phyloP scores from a whole-genome alignment of 139 green algal genomes.

The Chlorella sp. region DNA sequence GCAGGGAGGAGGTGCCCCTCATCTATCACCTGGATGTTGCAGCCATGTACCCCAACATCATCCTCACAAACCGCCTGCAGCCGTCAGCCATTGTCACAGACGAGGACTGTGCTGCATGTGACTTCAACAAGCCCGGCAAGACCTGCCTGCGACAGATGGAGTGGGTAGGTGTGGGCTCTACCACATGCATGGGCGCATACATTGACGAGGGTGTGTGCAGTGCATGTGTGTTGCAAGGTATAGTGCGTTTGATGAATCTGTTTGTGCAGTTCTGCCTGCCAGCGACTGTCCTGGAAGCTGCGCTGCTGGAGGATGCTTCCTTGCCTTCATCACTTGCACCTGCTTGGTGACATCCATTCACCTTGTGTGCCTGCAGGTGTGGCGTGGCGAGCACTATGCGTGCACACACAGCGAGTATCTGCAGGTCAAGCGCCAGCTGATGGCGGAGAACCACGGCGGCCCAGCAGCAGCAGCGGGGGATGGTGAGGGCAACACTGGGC shows the following conservation, averaged over 20 bases:
- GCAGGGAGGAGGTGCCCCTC: constrained; percentile 77
- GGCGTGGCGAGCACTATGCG: constrained; percentile 86
- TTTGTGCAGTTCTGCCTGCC: too few relatives aligned
- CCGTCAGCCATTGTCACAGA: constrained; percentile 78
- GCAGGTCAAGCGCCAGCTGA: constrained; percentile 83
- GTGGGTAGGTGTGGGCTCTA: constrained; percentile 56
- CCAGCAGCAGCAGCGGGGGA: neutral
- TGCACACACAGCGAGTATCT: constrained; percentile 65
- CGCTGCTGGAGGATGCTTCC: neutral
- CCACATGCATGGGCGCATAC: neutral
- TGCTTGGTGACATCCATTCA: neutral
- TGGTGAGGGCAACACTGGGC: neutral
- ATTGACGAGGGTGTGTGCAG: neutral
- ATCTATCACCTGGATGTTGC: constrained; percentile 99
- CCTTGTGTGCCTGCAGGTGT: constrained; percentile 46
- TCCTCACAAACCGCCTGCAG: constrained; percentile 93
- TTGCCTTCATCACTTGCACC: neutral
- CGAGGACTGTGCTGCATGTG: constrained; percentile 91
- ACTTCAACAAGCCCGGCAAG: constrained; percentile 93
- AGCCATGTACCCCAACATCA: constrained; percentile 99
- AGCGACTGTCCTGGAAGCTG: too few relatives aligned
- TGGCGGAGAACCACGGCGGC: constrained; percentile 25
- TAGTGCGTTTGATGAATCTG: too few relatives aligned
- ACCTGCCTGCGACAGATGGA: constrained; percentile 91
- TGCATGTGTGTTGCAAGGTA: neutral